Evolutionary conservation across 768 basidiomycete genomes (phyloP), one percentile per base, ranked within the genome.

Genomic region (Udeniomyces megalosporus): DNA sequence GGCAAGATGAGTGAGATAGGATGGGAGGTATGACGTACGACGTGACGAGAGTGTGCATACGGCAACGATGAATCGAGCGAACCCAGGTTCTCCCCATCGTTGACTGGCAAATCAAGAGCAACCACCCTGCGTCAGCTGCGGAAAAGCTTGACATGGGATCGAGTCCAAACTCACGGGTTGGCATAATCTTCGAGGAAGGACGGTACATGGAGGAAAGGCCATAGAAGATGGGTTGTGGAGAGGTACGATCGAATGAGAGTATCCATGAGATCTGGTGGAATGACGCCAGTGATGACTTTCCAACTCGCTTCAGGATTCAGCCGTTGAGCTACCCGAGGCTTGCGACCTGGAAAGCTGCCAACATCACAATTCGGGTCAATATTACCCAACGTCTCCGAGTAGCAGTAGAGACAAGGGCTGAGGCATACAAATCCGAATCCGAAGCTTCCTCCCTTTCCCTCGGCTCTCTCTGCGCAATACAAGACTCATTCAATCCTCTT

Each of bases 1-100:
- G 17, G 31, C 11, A 31, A 20, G 14, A 42, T 8, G 35, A 17
- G 26, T 35, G 56, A 11, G n/a, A 5, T 3, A 17, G 44, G 14
- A 11, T 29, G 6, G 29, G 32, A 22, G 58, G 46, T 26, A 26
- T 20, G 26, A 62, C 61, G 46, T 28, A 62, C 61, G 91, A 46
- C 91, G 80, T 3, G 89, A 92, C 0, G 89, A 84, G 5, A 95
- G 79, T 67, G 89, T 92, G 70, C 90, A 93, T 35, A 92, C 78
- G 1, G 89, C 81, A n/a, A 93, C 88, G 65, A 93, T 87, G 71
- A 92, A 91, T 11, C 89, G 84, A 45, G 86, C 88, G 69, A 95
- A 95, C 10, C 91, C 91, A 8, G 91, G 88, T 74, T 92, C 89
- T 54, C 84, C 87, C 90, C 91, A 93, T 77, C 91, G 91, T 74